These are phyloP conservation scores for Solanum microdontum DNA, from an alignment of 257 asterid species.

Conservation along the genomic window DNA sequence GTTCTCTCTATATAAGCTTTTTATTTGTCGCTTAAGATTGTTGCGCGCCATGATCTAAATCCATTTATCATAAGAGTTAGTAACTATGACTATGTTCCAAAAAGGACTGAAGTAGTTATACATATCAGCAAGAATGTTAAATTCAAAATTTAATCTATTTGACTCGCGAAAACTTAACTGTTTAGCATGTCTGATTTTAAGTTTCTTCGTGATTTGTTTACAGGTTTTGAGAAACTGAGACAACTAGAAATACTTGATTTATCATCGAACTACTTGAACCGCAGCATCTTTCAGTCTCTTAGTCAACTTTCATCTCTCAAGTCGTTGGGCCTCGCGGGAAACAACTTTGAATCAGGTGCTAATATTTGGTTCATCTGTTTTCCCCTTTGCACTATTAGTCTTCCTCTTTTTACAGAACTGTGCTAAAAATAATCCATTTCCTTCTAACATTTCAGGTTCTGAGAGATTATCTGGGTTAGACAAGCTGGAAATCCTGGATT, in stretches of 20 bases:
- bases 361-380: no score
- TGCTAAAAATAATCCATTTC: no score
- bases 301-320: not conserved
- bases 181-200: not conserved
- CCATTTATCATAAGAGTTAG: not conserved
- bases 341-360: not conserved
- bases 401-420: no score
- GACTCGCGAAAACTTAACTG: not conserved
- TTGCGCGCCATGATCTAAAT: no score
- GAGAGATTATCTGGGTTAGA: not conserved
- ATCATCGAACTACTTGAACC: not conserved
- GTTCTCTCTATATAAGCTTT: no score
- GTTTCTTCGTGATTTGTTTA: not conserved
- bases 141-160: not conserved
- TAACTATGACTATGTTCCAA: not conserved
- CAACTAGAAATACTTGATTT: not conserved
- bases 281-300: not conserved
- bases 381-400: no score
- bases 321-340: not conserved
- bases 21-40: no score
- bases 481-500: not conserved
- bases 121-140: not conserved
- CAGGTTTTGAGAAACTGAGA: not conserved
- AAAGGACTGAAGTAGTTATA: not conserved
- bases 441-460: not conserved